Percentiles rank a stretch among this genome's conserved stretches.
phyloP scores from a whole-genome alignment of 2,329 filamentous ascomycete species.

The Colletotrichum sp. region DNA sequence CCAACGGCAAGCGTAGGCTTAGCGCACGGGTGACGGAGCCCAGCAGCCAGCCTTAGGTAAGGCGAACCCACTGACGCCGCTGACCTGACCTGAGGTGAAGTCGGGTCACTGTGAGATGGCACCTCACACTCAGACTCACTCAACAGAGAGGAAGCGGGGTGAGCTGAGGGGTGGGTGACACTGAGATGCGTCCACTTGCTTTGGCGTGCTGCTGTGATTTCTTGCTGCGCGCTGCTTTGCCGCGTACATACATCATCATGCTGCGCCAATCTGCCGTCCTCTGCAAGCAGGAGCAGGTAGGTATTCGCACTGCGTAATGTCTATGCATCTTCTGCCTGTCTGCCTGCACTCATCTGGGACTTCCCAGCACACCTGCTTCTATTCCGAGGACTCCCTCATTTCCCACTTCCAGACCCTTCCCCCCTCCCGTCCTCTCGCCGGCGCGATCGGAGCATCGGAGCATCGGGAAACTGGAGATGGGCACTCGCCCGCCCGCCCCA shows the following conservation, averaged over 20 bases:
- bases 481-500: neutral
- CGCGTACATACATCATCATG: neutral
- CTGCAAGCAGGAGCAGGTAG: neutral
- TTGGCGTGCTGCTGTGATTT: neutral
- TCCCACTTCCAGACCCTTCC: neutral
- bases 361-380: slow-evolving; percentile 1
- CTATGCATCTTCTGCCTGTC: neutral
- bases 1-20: neutral
- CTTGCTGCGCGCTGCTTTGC: neutral
- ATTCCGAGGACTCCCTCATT: slow-evolving; percentile 7
- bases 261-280: neutral
- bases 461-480: neutral
- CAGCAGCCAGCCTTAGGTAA: slow-evolving; percentile 11
- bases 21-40: neutral
- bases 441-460: neutral
- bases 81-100: neutral
- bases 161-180: slow-evolving; percentile 9
- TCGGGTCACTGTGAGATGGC: neutral
- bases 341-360: neutral
- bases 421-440: neutral
- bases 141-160: neutral
- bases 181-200: neutral
- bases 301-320: neutral
- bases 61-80: neutral
- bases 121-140: neutral